Percentiles rank a stretch among this genome's conserved stretches.
Conservation (phyloP, 495 filamentous ascomycete species). For the Xylaria cubensis region DNA sequence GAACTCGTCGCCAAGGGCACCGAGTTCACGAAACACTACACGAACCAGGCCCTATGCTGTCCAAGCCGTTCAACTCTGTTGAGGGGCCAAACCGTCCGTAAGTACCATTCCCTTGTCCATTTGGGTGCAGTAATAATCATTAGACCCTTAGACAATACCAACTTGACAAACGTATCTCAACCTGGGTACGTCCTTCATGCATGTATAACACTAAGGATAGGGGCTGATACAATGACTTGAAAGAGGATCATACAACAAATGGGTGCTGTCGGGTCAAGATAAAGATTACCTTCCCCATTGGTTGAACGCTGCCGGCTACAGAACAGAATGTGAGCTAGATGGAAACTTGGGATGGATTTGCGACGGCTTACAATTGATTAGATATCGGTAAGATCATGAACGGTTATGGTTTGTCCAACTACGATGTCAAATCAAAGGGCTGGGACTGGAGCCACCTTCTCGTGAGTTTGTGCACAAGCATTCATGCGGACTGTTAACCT, state of each 20-base stretch:
- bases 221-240: neutral
- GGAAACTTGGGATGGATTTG: neutral
- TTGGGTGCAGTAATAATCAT: neutral
- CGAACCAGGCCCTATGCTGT: conserved; percentile 56
- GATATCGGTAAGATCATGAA: conserved; percentile 64
- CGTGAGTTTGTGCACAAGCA: neutral
- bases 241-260: conserved; percentile 67
- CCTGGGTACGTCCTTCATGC: neutral
- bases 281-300: conserved; percentile 63
- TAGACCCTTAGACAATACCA: conserved; percentile 7
- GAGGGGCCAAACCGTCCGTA: conserved; percentile 59
- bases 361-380: neutral
- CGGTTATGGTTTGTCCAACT: conserved; percentile 52
- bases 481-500: neutral
- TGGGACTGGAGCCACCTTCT: conserved; percentile 17
- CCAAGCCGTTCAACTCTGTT: conserved; percentile 57
- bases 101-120: neutral
- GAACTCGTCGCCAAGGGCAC: conserved; percentile 50
- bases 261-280: conserved; percentile 61
- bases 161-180: conserved; percentile 19
- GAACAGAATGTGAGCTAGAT: conserved; percentile 55
- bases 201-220: neutral
- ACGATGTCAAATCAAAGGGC: conserved; percentile 46
- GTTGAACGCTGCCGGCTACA: conserved; percentile 62
- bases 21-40: conserved; percentile 55